A percentile compares a stretch with the other conserved stretches of the same genome.
Evolutionary conservation across 345 rosid species (phyloP).

Genomic region (Microcos paniculata): DNA sequence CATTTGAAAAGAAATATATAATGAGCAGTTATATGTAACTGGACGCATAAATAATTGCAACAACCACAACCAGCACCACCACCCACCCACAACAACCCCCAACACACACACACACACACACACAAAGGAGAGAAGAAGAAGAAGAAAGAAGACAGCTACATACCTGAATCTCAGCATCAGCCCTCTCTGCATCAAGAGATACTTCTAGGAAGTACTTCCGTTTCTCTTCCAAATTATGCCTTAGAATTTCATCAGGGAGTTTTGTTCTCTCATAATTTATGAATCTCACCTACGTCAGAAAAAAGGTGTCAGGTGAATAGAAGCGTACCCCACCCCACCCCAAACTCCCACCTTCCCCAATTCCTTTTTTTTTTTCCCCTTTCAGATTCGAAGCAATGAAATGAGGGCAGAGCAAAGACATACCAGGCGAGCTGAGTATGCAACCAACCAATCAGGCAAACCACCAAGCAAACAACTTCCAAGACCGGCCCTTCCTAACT

Average conservation of each 20-base stretch:
- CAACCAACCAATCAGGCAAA: constrained; percentile 91
- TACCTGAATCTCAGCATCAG: constrained; percentile 99
- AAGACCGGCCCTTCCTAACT: constrained; percentile 94
- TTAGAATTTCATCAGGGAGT: constrained; percentile 89
- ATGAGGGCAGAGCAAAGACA: constrained; percentile 29
- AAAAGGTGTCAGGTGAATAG: constrained; percentile 11
- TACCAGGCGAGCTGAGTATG: constrained; percentile 96
- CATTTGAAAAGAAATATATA: constrained; percentile 18
- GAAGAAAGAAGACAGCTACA: constrained; percentile 12
- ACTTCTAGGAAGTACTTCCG: constrained; percentile 73
- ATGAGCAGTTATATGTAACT: constrained; percentile 27
- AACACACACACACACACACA: background rate
- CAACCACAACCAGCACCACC: background rate
- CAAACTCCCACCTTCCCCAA: background rate
- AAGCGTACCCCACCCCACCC: background rate
- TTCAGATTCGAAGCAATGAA: background rate
- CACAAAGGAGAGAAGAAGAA: constrained; percentile 3
- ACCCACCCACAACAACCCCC: too few species aligned
- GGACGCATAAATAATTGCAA: constrained; percentile 3
- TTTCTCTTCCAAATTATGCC: constrained; percentile 94
- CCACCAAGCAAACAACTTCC: constrained; percentile 99
- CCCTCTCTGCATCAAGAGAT: constrained; percentile 83
- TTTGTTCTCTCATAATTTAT: constrained; percentile 92
- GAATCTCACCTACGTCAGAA: constrained; percentile 83
- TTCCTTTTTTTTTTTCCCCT: background rate